Evolutionary conservation across 805 yeast species (phyloP), one percentile per base, ranked within the genome.

Genomic region (Candida insectalens): DNA sequence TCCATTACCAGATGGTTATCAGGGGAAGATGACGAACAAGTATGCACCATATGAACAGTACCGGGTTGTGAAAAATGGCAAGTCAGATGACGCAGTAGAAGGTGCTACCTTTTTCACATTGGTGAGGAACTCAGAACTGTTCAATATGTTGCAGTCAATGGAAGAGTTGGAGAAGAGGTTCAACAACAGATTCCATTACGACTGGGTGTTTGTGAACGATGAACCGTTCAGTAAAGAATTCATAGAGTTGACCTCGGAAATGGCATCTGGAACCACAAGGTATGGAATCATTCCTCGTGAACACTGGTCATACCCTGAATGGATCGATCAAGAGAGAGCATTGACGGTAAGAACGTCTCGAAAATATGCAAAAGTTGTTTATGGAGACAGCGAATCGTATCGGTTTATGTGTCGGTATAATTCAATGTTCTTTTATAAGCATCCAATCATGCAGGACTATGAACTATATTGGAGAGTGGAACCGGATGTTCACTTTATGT

Each of bases 321-420:
- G 58, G 53, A 55, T 72, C 8, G 68, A 71, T 45, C 52, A 49
- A 29, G 51, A 49, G 3, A 50, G 47, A 27, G 74, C 74, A 2
- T 57, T 49, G 19, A 50, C 53, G 20, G 47, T 53, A 14, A 42
- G 65, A 38, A 54, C 50, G 19, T 49, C 59, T 7, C 50, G 55
- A 48, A 51, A 53, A 25, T 53, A 62, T 39, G 27, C 53, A 12
- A 38, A 43, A 20, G 65, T 79, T 30, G 65, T 71, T 3, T 82
- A 82, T 49, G 88, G 83, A 14, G 68, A 60, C 7, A 67, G 76
- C 27, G 80, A 74, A 44, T 64, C 76, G 20, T 83, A 83, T 51
- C 66, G 89, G 44, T 83, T 78, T 53, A 83, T 83, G 94, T 67
- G 72, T 43, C 50, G 74, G 21, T 67, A 42, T 44, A 64, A 58